Base-by-base conservation (phyloP, 805 yeast genomes). In the Metschnikowia peoriensis region DNA sequence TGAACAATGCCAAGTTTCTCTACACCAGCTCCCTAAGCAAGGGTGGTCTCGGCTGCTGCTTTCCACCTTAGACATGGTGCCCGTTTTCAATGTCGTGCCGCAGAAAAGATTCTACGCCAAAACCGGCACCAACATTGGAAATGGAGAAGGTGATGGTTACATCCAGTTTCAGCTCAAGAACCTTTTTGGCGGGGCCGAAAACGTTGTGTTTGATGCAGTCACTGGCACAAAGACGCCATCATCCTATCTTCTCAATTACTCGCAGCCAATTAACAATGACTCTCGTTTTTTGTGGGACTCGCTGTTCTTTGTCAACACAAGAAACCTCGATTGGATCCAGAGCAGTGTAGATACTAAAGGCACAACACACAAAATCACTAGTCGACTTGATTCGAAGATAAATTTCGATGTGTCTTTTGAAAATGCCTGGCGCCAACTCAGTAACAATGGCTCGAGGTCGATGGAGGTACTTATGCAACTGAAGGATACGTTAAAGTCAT, bases 81-180 rank as follows among this genome's bases (percentile, higher is more conserved):
- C 79, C 1, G 65, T 70, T 2, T 71, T 73, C 60, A 70, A 71
- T 47, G 51, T 71, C 4, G 40, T 67, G 6, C 92, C 93, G 0
- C 80, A 80, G 4, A 89, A 89, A 60, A 79, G 80, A 58, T 87
- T 91, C 61, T 78, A 81, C 54, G 92, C 96, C 49, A 88, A 88
- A 61, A 89, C 97, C 1, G 99, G 99, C 4, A 94, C 98, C 1
- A 92, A 91, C 67, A 82, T 94, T 7, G 98, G 98, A 1, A 93
- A 94, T 65, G 96, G 96, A 34, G 98, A 94, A 72, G 99, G 97
- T 32, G 94, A 89, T 64, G 98, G 97, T 1, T 91, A 92, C 64
- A 77, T 90, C 44, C 85, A 89, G 34, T 82, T 92, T 51, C 91
- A 66, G 73, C 60, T 79, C 64, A 74, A 74, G 49, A 82, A 82